Conservation (phyloP, 2,329 filamentous ascomycete species). For the Trichoderma arundinaceum region DNA sequence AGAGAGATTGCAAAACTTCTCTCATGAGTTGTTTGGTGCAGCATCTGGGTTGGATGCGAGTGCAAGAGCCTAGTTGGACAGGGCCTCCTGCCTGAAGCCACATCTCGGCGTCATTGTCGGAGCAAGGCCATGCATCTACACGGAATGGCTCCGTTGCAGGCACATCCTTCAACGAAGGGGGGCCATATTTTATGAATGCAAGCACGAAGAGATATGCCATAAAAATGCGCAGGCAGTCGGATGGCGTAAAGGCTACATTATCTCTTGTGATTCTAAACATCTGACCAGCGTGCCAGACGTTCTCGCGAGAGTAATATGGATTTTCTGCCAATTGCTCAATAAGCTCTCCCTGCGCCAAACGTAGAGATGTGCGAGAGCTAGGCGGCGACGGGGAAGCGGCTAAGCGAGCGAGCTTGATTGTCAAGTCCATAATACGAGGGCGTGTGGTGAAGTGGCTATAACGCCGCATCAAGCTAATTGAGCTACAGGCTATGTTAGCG, state of each 20-base stretch:
- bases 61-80: conserved; percentile 37
- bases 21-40: conserved; percentile 33
- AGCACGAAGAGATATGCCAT: conserved; percentile 43
- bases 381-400: conserved; percentile 25
- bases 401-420: conserved; percentile 42
- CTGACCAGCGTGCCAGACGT: conserved; percentile 42
- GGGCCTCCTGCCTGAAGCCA: conserved; percentile 40
- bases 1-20: conserved; percentile 38
- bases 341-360: conserved; percentile 38
- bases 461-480: conserved; percentile 39
- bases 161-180: neutral
- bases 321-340: conserved; percentile 36
- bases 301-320: conserved; percentile 34
- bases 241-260: conserved; percentile 41
- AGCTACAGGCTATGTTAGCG: neutral
- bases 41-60: neutral
- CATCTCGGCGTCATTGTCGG: conserved; percentile 21
- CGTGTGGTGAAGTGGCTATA: conserved; percentile 41
- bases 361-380: conserved; percentile 25
- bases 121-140: conserved; percentile 32
- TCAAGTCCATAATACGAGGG: conserved; percentile 40
- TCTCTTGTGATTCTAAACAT: conserved; percentile 42
- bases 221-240: conserved; percentile 43
- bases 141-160: conserved; percentile 24
- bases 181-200: conserved; percentile 38